Conservation (phyloP, 352 stramenopile genomes). For the Discostella stelligera region DNA sequence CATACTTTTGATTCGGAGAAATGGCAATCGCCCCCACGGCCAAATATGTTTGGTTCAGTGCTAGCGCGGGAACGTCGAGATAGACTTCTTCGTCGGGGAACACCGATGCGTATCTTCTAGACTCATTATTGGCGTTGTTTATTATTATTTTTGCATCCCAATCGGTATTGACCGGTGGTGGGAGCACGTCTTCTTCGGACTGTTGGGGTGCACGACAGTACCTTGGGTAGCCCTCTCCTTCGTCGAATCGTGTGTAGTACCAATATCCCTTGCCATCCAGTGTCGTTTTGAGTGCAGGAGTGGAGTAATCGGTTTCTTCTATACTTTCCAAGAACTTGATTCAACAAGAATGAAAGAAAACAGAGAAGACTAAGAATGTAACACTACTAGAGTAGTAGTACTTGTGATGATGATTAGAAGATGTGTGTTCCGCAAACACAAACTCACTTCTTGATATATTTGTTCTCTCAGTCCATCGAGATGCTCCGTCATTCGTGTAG, state of each 20-base stretch:
- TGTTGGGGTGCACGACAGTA: slow-evolving; percentile 69
- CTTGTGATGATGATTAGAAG: neutral
- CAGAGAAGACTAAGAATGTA: neutral
- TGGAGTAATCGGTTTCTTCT: slow-evolving; percentile 77
- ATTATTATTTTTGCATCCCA: slow-evolving; percentile 62
- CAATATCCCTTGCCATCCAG: slow-evolving; percentile 52
- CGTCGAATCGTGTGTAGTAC: slow-evolving; percentile 76
- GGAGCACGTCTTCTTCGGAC: slow-evolving; percentile 13
- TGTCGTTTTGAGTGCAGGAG: slow-evolving; percentile 38
- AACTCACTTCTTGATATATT: slow-evolving; percentile 90
- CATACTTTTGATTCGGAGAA: slow-evolving; percentile 88
- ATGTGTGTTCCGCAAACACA: neutral
- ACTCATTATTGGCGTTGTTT: slow-evolving; percentile 45
- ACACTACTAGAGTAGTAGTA: too few relatives aligned
- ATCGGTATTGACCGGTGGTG: slow-evolving; percentile 37
- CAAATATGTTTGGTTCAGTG: slow-evolving; percentile 80
- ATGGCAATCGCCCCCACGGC: slow-evolving; percentile 81
- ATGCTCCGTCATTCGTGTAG: slow-evolving; percentile 86
- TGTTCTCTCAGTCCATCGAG: slow-evolving; percentile 82
- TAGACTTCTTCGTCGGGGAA: slow-evolving; percentile 87
- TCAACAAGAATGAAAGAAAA: neutral
- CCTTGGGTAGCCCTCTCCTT: slow-evolving; percentile 69
- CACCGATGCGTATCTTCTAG: slow-evolving; percentile 51
- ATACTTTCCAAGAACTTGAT: slow-evolving; percentile 67
- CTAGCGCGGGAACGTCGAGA: slow-evolving; percentile 92